phyloP scores from a whole-genome alignment of 2,329 filamentous ascomycete species.

The Botryotinia calthae region DNA sequence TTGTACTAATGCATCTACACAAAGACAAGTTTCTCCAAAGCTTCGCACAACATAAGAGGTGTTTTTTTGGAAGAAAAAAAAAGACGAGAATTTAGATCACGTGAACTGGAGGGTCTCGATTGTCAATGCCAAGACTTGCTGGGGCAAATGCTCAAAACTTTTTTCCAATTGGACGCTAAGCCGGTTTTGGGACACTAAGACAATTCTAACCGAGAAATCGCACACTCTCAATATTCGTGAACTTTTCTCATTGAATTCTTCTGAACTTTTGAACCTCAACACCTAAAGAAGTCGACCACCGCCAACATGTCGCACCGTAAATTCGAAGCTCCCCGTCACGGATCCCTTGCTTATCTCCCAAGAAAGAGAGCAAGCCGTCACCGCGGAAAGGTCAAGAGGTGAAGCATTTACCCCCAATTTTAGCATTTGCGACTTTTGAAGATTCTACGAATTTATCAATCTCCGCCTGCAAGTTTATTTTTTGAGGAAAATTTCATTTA shows the following conservation, averaged over 20 bases:
- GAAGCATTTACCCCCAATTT: conserved; percentile 45
- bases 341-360: conserved; percentile 83
- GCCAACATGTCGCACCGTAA: conserved; percentile 35
- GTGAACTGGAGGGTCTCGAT: background rate
- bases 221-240: conserved; percentile 18
- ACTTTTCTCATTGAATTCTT: conserved; percentile 13
- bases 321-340: conserved; percentile 78
- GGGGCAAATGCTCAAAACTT: background rate
- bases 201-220: conserved; percentile 13
- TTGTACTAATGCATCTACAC: background rate
- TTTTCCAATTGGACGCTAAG: background rate
- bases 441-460: background rate
- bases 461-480: background rate
- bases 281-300: conserved; percentile 21
- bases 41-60: background rate
- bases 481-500: background rate
- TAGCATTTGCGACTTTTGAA: conserved; percentile 22
- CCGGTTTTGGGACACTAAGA: background rate
- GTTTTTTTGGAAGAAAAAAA: background rate
- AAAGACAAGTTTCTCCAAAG: background rate
- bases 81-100: background rate
- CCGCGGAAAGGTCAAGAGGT: conserved; percentile 98
- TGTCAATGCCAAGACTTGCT: background rate
- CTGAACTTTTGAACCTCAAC: conserved; percentile 21
- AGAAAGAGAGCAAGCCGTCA: conserved; percentile 92